Percentiles rank a stretch among this genome's conserved stretches.
Evolutionary conservation across 2,329 filamentous ascomycete species (phyloP).

Genomic region (Helotiales sp.): DNA sequence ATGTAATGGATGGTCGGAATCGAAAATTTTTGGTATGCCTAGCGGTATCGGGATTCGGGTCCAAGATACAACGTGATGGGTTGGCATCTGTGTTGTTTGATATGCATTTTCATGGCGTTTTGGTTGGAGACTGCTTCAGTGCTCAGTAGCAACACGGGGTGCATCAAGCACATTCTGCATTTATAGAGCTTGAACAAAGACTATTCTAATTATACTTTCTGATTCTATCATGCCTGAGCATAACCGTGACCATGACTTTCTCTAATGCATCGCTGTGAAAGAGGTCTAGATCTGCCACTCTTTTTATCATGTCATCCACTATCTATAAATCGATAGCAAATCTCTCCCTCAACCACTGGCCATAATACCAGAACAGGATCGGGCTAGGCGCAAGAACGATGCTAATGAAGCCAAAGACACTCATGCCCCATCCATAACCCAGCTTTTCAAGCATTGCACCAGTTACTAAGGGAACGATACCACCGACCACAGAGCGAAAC

Average conservation of each 20-base stretch:
- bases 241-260: neutral
- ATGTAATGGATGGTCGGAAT: neutral
- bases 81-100: neutral
- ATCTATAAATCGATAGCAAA: slow-evolving; percentile 40
- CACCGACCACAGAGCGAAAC: slow-evolving; percentile 47
- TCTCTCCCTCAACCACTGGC: slow-evolving; percentile 44
- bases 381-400: slow-evolving; percentile 49
- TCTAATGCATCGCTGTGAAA: neutral
- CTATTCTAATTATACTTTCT: neutral
- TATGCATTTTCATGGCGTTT: slow-evolving; percentile 13
- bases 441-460: slow-evolving; percentile 43
- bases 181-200: slow-evolving; percentile 1
- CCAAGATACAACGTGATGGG: neutral
- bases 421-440: slow-evolving; percentile 51
- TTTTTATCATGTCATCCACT: neutral
- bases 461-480: slow-evolving; percentile 46
- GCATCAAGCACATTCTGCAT: slow-evolving; percentile 3
- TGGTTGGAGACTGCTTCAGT: neutral
- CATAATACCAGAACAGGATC: slow-evolving; percentile 48
- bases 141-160: slow-evolving; percentile 2
- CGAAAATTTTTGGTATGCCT: neutral
- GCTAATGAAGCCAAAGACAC: slow-evolving; percentile 46
- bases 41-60: neutral
- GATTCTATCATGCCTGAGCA: too few species aligned
- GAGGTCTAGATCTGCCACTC: neutral